Conservation (phyloP, 768 basidiomycete genomes). For the Lentinus tigrinus region DNA sequence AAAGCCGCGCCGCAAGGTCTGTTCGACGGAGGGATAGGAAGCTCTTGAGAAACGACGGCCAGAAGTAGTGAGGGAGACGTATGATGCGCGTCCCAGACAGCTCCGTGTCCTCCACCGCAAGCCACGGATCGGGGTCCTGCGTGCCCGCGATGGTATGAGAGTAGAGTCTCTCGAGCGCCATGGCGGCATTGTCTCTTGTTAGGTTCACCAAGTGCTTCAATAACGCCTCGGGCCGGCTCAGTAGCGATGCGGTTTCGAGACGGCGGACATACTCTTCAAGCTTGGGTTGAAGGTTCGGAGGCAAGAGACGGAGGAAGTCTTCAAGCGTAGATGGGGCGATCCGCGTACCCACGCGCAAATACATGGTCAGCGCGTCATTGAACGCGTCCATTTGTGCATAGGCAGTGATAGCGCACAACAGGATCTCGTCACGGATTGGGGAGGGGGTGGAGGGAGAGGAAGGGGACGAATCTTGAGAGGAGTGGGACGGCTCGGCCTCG, state of each 20-base stretch:
- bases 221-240: conserved; percentile 50
- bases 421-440: conserved; percentile 28
- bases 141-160: conserved; percentile 49
- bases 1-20: conserved; percentile 60
- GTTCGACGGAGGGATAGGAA: conserved; percentile 56
- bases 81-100: conserved; percentile 34
- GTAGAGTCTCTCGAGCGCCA: conserved; percentile 49
- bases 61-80: conserved; percentile 53
- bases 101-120: conserved; percentile 40
- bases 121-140: conserved; percentile 49
- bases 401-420: conserved; percentile 59
- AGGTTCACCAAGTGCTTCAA: conserved; percentile 51
- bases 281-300: conserved; percentile 39
- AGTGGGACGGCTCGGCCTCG: background rate
- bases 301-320: conserved; percentile 37
- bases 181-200: conserved; percentile 32
- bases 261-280: conserved; percentile 45
- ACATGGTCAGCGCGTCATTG: conserved; percentile 47
- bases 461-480: background rate
- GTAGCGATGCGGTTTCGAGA: conserved; percentile 49
- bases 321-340: conserved; percentile 35
- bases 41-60: conserved; percentile 65
- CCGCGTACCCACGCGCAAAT: conserved; percentile 37
- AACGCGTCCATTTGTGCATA: conserved; percentile 61
- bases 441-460: background rate